phyloP scores from a whole-genome alignment of 805 yeast genomes.

The Pichia eremophila region DNA sequence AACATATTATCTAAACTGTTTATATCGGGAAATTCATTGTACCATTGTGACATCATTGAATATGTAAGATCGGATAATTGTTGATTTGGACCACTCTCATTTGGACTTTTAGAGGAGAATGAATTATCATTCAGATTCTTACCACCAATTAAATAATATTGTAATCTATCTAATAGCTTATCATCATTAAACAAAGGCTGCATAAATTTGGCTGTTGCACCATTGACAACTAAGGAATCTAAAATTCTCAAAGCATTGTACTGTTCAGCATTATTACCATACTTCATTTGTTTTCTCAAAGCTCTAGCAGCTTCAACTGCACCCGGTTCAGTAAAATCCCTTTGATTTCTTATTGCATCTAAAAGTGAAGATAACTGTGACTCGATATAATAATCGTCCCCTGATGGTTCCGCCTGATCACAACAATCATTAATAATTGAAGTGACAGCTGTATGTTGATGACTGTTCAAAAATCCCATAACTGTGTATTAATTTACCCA shows the following conservation, averaged over 20 bases:
- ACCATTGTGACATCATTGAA: slow-evolving; percentile 59
- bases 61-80: slow-evolving; percentile 26
- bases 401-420: slow-evolving; percentile 31
- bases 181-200: slow-evolving; percentile 54
- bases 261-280: slow-evolving; percentile 64
- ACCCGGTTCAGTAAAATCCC: slow-evolving; percentile 25
- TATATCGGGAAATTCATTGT: slow-evolving; percentile 40
- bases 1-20: slow-evolving; percentile 42
- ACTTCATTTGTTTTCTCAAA: slow-evolving; percentile 76
- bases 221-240: slow-evolving; percentile 51
- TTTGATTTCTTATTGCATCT: slow-evolving; percentile 38
- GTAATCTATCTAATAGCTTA: slow-evolving; percentile 55
- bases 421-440: slow-evolving; percentile 48
- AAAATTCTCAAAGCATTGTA: slow-evolving; percentile 50
- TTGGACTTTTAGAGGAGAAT: neutral
- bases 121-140: neutral
- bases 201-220: slow-evolving; percentile 32
- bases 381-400: slow-evolving; percentile 31
- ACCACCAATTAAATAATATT: slow-evolving; percentile 33
- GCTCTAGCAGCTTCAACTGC: slow-evolving; percentile 84
- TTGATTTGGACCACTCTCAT: neutral
- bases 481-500: neutral
- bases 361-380: slow-evolving; percentile 47
- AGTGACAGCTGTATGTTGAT: slow-evolving; percentile 63
- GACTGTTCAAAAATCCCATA: slow-evolving; percentile 51